A percentile compares a stretch with the other conserved stretches of the same genome.
phyloP scores from a whole-genome alignment of 371 early-diverging fungal genomes.

The Coelomomyces lativittatus region DNA sequence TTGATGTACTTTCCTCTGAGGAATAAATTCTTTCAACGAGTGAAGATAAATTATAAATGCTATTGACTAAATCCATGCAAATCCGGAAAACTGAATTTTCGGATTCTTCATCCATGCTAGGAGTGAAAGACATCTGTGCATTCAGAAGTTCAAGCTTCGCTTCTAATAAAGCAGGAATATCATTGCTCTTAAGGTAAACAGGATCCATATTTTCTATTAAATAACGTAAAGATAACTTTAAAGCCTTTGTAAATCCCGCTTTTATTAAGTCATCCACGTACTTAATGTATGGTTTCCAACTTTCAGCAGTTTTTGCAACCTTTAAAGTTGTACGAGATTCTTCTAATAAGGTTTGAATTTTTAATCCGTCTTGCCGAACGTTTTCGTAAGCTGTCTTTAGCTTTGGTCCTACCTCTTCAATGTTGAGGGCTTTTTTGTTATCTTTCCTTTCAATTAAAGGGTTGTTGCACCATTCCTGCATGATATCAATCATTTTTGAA shows the following conservation, averaged over 20 bases:
- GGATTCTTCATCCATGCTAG: slow-evolving; percentile 31
- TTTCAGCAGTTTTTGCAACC: slow-evolving; percentile 8
- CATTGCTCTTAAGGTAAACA: slow-evolving; percentile 11
- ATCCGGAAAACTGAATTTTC: slow-evolving; percentile 13
- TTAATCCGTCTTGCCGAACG: slow-evolving; percentile 23
- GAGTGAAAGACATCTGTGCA: slow-evolving; percentile 26
- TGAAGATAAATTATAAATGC: slow-evolving; percentile 23
- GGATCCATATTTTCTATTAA: slow-evolving; percentile 27
- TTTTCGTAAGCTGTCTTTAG: slow-evolving; percentile 19
- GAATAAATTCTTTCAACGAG: slow-evolving; percentile 25
- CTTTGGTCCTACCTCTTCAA: slow-evolving; percentile 34
- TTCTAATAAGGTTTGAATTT: slow-evolving; percentile 14
- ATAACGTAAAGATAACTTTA: slow-evolving; percentile 23
- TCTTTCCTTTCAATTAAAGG: slow-evolving; percentile 43
- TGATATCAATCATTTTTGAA: slow-evolving; percentile 26
- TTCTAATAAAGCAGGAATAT: slow-evolving; percentile 28
- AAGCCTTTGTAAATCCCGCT: slow-evolving; percentile 22
- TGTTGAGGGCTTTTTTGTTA: slow-evolving; percentile 28
- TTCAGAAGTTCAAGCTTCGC: slow-evolving; percentile 32
- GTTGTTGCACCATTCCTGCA: slow-evolving; percentile 25
- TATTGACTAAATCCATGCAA: slow-evolving; percentile 18
- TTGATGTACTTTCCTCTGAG: slow-evolving; percentile 15
- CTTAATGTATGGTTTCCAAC: slow-evolving; percentile 20
- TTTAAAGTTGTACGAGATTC: slow-evolving; percentile 14
- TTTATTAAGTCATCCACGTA: slow-evolving; percentile 23